phyloP scores from a whole-genome alignment of 2,329 filamentous ascomycete species.

The Pyricularia sp. region DNA sequence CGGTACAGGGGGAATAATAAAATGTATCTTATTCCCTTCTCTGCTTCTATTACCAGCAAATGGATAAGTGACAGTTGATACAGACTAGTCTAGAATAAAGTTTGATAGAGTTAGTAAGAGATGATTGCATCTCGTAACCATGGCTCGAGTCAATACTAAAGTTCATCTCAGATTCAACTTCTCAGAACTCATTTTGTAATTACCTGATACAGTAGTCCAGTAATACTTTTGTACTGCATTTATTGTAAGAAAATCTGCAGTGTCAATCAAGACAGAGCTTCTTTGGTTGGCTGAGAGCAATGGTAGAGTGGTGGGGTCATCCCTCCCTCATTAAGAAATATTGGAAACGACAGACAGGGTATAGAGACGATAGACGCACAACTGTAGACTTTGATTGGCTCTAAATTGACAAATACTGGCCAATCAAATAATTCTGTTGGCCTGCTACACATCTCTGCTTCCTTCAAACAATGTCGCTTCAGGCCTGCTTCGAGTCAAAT shows the following conservation, averaged over 20 bases:
- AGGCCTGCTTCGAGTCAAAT: not conserved
- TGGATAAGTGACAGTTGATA: not conserved
- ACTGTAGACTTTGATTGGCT: not conserved
- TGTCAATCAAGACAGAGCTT: not conserved
- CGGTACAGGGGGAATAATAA: not conserved
- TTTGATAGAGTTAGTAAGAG: not conserved
- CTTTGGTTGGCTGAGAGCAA: not conserved
- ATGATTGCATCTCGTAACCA: not conserved
- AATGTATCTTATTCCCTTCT: not conserved
- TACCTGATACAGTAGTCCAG: not conserved
- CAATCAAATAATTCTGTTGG: slow-evolving; percentile 2
- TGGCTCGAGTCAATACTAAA: not conserved
- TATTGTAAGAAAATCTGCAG: not conserved
- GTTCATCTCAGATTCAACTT: not conserved
- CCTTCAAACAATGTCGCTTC: not conserved
- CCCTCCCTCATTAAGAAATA: not conserved
- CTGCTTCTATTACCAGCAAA: not conserved
- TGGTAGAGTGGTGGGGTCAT: not conserved
- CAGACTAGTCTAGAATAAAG: not conserved
- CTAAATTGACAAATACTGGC: not conserved
- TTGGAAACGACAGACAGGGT: not conserved
- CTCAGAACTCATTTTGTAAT: not conserved
- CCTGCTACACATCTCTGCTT: not conserved
- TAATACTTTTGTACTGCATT: too few relatives aligned
- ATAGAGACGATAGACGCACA: not conserved